Evolutionary conservation across 192 early-diverging fungal genomes (phyloP), one percentile per base, ranked within the genome.

Genomic region (Backusella macrospora): DNA sequence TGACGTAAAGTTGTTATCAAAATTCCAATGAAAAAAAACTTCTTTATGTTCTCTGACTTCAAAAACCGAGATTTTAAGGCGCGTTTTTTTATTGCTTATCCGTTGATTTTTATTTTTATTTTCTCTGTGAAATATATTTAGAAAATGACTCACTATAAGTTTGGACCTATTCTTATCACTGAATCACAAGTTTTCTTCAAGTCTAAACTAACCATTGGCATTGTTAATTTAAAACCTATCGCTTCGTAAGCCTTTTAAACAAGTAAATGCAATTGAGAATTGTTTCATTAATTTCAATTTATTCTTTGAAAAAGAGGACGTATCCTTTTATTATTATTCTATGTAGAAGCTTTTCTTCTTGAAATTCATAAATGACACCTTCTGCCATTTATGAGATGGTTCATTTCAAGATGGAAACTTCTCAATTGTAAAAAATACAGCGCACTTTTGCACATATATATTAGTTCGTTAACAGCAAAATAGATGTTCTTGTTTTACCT

Each of bases 161-260:
- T 97, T 85, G 96, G 95, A 13, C 92, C 92, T 39, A 85, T 90
- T 70, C 67, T 73, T 21, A 92, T 97, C 59, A 71, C 81, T 6
- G 83, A 86, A n/a, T 80, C 81, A 21, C 91, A 98, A 75, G 83
- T 92, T 48, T 98, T 98, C 80, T 83, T 90, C 66, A 83, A 82
- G 68, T 87, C 94, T 8, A 82, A 86, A 65, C 80, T 91, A n/a
- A 85, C 85, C 29, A 86, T 92, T 40, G 96, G 91, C 0, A 77
- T 99, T 12, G 96, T 98, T 65, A 97, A 98, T 77, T 86, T 95
- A n/a, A 97, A 98, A 78, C 96, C 97, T 15, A 89, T 95, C 49
- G 86, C 89, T 0, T 92, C 92, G 90, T 92, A 83, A 86, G 84
- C 78, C 10, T 16, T 18, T 16, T 13, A 59, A 18, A 68, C n/a